These are phyloP conservation scores for Eucalyptus marginata DNA, from an alignment of 345 rosid genomes.

Conservation along the genomic window DNA sequence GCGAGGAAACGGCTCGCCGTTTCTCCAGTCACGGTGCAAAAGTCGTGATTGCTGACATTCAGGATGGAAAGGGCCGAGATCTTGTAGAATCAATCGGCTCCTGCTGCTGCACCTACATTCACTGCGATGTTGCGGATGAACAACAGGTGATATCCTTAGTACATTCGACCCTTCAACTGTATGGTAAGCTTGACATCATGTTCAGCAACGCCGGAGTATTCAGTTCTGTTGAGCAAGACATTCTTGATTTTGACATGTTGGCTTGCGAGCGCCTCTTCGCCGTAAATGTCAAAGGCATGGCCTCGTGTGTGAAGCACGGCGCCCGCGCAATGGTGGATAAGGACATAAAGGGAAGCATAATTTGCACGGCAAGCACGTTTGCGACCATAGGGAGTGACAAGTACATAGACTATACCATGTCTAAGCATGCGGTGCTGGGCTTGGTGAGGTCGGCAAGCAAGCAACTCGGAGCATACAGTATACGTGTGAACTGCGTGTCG, in stretches of 20 bases:
- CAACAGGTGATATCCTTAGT: background rate
- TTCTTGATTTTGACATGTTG: background rate
- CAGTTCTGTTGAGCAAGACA: background rate
- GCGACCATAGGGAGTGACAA: background rate
- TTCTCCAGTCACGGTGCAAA: background rate
- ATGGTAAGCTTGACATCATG: constrained; percentile 16
- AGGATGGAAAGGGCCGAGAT: background rate
- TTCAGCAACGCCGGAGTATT: constrained; percentile 24
- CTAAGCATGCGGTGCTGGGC: constrained; percentile 27
- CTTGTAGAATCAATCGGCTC: background rate
- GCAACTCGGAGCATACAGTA: constrained; percentile 26
- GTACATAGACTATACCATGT: constrained; percentile 10
- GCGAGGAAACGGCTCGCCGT: background rate
- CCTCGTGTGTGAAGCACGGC: background rate
- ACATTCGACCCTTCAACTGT: background rate
- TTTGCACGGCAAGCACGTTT: constrained; percentile 15
- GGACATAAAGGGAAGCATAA: constrained; percentile 15
- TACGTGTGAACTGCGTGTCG: constrained; percentile 21
- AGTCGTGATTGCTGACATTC: constrained; percentile 5
- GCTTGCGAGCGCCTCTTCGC: background rate
- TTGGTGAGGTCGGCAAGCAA: constrained; percentile 13
- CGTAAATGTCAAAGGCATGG: background rate
- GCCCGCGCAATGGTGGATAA: constrained; percentile 21
- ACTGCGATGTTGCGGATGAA: constrained; percentile 15
- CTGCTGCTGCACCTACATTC: background rate